These are phyloP conservation scores for Candida sithepensis DNA, from an alignment of 805 yeast species.

Conservation along the genomic window DNA sequence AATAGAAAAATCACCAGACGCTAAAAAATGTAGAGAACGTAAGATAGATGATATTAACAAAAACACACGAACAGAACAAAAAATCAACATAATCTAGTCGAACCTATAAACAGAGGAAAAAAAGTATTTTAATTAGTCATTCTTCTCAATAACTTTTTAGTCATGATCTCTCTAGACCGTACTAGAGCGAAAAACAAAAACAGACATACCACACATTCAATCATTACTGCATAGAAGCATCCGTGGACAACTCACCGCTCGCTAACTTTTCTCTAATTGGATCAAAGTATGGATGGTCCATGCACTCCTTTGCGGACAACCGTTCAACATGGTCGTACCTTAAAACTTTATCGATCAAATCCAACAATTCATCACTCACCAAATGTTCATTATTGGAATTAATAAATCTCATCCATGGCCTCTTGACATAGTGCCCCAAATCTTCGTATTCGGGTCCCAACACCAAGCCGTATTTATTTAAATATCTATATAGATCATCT, in stretches of 20 bases:
- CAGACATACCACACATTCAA: background rate
- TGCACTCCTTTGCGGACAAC: constrained; percentile 84
- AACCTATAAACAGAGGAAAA: too few species aligned
- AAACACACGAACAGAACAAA: background rate
- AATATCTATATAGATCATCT: constrained; percentile 66
- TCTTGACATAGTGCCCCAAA: constrained; percentile 69
- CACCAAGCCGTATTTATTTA: constrained; percentile 65
- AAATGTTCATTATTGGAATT: constrained; percentile 66
- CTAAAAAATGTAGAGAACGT: background rate
- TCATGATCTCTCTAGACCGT: too few species aligned
- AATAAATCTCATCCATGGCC: constrained; percentile 83
- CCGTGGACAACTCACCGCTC: background rate
- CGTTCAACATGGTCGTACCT: constrained; percentile 87
- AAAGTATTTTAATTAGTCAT: too few species aligned
- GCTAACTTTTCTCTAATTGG: constrained; percentile 21
- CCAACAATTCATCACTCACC: constrained; percentile 68
- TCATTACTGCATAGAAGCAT: background rate
- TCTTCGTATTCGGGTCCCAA: constrained; percentile 76
- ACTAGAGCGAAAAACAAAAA: too few species aligned
- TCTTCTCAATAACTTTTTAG: too few species aligned
- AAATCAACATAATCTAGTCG: too few species aligned
- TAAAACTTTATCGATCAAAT: constrained; percentile 74
- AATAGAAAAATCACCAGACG: too few species aligned
- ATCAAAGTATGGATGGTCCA: constrained; percentile 56
- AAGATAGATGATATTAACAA: background rate